phyloP scores from a whole-genome alignment of 495 filamentous ascomycete species.

The Hypoxylon cercidicola region DNA sequence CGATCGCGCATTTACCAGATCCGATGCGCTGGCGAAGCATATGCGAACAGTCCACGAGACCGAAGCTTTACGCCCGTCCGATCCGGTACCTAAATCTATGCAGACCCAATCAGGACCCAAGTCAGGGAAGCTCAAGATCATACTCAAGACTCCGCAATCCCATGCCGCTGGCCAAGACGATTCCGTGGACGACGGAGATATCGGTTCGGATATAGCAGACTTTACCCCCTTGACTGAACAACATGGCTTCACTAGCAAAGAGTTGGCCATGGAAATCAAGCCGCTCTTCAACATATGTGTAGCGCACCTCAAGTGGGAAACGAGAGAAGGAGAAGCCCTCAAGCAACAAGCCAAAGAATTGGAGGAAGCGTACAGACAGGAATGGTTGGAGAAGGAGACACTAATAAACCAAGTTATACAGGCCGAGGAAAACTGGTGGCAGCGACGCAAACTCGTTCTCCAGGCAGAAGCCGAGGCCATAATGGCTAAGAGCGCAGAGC shows the following conservation, averaged over 20 bases:
- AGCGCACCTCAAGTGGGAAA: conserved; percentile 82
- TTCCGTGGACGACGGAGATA: conserved; percentile 60
- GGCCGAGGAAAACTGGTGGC: conserved; percentile 62
- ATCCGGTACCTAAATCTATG: conserved; percentile 83
- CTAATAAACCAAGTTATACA: conserved; percentile 65
- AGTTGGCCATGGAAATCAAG: conserved; percentile 73
- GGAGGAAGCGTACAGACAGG: conserved; percentile 73
- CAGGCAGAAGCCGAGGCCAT: conserved; percentile 42
- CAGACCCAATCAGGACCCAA: conserved; percentile 60
- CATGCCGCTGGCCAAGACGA: conserved; percentile 66
- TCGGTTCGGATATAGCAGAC: conserved; percentile 58
- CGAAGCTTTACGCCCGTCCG: conserved; percentile 87
- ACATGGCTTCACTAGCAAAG: conserved; percentile 75
- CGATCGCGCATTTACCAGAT: conserved; percentile 95
- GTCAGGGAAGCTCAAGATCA: conserved; percentile 72
- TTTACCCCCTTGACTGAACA: conserved; percentile 66
- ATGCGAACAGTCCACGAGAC: conserved; percentile 99
- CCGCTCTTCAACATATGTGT: conserved; percentile 79
- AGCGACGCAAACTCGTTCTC: conserved; percentile 56
- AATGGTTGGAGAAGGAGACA: conserved; percentile 87
- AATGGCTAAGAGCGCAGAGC: conserved; percentile 25
- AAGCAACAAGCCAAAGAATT: conserved; percentile 70
- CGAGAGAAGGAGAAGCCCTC: conserved; percentile 73
- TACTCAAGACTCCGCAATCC: conserved; percentile 65
- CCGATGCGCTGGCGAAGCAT: conserved; percentile 96